A percentile compares a stretch with the other conserved stretches of the same genome.
Evolutionary conservation across 2,329 filamentous ascomycete genomes (phyloP).

Genomic region (Daldinia eschscholtzii): DNA sequence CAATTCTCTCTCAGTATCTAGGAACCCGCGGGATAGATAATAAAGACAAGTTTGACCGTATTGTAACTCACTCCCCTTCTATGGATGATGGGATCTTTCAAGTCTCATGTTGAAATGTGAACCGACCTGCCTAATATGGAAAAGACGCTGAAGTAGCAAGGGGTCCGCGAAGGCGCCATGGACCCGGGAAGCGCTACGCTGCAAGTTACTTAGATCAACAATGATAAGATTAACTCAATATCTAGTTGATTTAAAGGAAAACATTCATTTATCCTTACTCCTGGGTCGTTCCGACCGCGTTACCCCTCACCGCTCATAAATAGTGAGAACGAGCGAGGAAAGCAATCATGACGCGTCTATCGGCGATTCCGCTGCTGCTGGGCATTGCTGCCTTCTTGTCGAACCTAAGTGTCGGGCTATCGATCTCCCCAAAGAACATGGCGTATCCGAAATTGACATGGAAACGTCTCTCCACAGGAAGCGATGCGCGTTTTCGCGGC

Average conservation of each 20-base stretch:
- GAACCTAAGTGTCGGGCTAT: not conserved
- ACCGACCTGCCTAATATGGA: constrained; percentile 31
- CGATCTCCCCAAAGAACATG: not conserved
- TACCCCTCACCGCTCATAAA: constrained; percentile 3
- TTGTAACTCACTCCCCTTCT: not conserved
- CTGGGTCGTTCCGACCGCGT: constrained; percentile 2
- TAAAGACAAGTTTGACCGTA: not conserved
- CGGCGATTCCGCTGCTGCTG: constrained; percentile 7
- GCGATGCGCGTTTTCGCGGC: constrained; percentile 51
- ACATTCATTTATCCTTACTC: constrained; percentile 59
- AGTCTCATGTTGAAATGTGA: not conserved
- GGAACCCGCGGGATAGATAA: not conserved
- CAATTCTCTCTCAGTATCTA: not conserved
- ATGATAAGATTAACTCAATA: constrained; percentile 16
- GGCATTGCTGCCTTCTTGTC: not conserved
- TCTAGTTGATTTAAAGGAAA: constrained; percentile 63
- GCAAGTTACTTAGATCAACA: constrained; percentile 6
- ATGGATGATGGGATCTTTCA: not conserved
- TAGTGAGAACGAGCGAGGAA: not conserved
- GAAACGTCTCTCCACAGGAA: constrained; percentile 48
- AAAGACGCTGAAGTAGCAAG: constrained; percentile 23
- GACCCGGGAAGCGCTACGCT: constrained; percentile 17
- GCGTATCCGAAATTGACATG: constrained; percentile 37
- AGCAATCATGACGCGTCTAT: constrained; percentile 31
- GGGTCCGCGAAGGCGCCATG: constrained; percentile 16